phyloP scores from a whole-genome alignment of 495 filamentous ascomycete genomes.

The Aspergillus kassunensis region DNA sequence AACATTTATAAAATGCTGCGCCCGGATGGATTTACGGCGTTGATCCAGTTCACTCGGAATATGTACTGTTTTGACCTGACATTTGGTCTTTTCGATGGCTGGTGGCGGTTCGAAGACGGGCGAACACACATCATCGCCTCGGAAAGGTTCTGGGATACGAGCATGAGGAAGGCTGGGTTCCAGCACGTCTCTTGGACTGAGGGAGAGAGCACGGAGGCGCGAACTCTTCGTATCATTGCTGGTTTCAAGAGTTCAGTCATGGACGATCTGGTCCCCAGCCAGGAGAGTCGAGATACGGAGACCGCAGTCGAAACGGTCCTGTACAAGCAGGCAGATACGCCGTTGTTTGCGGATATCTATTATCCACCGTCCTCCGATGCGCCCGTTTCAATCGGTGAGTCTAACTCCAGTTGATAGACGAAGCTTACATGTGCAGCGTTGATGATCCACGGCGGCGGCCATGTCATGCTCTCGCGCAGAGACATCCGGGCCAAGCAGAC shows the following conservation, averaged over 20 bases:
- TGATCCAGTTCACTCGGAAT: conserved; percentile 38
- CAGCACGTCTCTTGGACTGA: conserved; percentile 2
- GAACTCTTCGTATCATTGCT: neutral
- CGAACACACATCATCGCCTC: conserved; percentile 19
- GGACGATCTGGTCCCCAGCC: neutral
- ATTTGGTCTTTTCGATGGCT: conserved; percentile 34
- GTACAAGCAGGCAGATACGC: conserved; percentile 25
- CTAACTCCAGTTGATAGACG: no score
- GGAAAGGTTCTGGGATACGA: neutral
- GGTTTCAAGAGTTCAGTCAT: neutral
- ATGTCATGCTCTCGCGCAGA: conserved; percentile 44
- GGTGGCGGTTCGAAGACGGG: conserved; percentile 34
- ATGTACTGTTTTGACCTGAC: conserved; percentile 30
- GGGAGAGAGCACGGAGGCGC: neutral
- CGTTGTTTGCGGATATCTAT: conserved; percentile 43
- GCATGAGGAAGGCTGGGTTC: neutral
- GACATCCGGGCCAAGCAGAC: conserved; percentile 44
- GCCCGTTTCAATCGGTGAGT: neutral
- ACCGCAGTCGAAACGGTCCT: conserved; percentile 26
- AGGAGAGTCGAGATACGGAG: neutral
- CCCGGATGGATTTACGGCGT: conserved; percentile 30
- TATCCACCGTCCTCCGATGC: conserved; percentile 24
- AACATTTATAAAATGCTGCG: conserved; percentile 31
- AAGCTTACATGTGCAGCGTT: conserved; percentile 34
- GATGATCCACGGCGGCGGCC: conserved; percentile 58